These are phyloP conservation scores for Coleophoma cylindrospora DNA, from an alignment of 2,329 filamentous ascomycete species.

Conservation along the genomic window DNA sequence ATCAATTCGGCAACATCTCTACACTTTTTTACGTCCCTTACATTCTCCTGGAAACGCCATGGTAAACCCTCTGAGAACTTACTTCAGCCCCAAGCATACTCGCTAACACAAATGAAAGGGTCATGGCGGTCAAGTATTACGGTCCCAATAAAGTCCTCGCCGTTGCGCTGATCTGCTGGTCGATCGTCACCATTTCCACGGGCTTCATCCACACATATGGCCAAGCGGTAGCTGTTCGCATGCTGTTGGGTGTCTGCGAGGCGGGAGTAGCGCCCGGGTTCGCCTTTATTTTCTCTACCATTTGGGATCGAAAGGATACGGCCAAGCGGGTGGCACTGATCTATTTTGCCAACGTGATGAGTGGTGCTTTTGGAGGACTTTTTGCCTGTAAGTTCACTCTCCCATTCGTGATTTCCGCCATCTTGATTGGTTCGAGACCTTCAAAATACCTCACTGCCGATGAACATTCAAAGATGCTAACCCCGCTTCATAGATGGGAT, in stretches of 20 bases:
- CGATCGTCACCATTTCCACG: slow-evolving; percentile 21
- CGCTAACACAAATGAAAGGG: background rate
- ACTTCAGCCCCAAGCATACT: too few relatives aligned
- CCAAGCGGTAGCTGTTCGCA: slow-evolving; percentile 22
- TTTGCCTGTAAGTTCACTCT: slow-evolving; percentile 33
- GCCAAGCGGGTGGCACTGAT: slow-evolving; percentile 23
- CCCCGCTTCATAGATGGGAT: slow-evolving; percentile 27
- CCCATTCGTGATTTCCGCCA: too few relatives aligned
- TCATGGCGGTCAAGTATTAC: slow-evolving; percentile 8
- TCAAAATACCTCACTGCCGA: too few relatives aligned
- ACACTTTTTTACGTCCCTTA: slow-evolving; percentile 14
- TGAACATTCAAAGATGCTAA: too few relatives aligned
- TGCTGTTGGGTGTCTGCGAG: slow-evolving; percentile 23
- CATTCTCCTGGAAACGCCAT: slow-evolving; percentile 18
- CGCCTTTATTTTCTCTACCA: slow-evolving; percentile 23
- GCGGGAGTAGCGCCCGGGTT: slow-evolving; percentile 23
- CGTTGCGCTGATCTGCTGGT: slow-evolving; percentile 14
- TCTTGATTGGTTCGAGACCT: too few relatives aligned
- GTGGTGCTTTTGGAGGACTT: slow-evolving; percentile 44
- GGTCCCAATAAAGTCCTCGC: slow-evolving; percentile 7
- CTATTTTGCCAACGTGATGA: slow-evolving; percentile 23
- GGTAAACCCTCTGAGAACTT: background rate
- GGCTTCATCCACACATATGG: slow-evolving; percentile 25
- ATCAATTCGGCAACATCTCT: slow-evolving; percentile 17
- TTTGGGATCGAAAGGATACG: slow-evolving; percentile 20